phyloP scores from a whole-genome alignment of 257 asterid species.

The Misopates orontium region DNA sequence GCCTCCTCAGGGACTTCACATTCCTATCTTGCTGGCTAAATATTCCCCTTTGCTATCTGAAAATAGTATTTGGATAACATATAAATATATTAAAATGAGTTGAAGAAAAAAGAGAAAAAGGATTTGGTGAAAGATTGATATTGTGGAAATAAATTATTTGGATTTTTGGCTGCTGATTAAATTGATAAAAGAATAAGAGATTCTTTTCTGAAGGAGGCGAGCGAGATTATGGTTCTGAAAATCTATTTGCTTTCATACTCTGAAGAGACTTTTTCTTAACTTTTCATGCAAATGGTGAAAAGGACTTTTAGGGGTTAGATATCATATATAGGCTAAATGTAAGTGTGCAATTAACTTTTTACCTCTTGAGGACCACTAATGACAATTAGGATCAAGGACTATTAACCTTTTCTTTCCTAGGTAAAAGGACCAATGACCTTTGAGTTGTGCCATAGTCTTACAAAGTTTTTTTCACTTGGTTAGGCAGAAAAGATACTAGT shows the following conservation, averaged over 20 bases:
- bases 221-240: not conserved
- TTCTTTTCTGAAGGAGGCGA: constrained; percentile 15
- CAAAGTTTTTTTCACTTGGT: too few species aligned
- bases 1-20: constrained; percentile 25
- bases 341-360: not conserved
- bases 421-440: not conserved
- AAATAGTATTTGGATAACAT: not conserved
- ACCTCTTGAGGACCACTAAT: constrained; percentile 23
- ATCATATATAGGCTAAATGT: not conserved
- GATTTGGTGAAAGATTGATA: not conserved
- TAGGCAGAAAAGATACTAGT: too few species aligned
- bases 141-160: not conserved
- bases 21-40: constrained; percentile 15
- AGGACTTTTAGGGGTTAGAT: constrained; percentile 21
- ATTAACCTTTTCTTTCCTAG: constrained; percentile 14
- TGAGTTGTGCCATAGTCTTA: too few species aligned
- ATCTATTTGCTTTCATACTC: not conserved
- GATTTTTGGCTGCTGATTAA: constrained; percentile 20
- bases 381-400: constrained; percentile 1
- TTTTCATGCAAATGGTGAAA: constrained; percentile 24
- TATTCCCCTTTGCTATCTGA: not conserved
- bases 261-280: not conserved
- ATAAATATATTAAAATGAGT: not conserved
- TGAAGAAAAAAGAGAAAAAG: not conserved
- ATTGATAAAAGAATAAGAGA: not conserved